These are phyloP conservation scores for Talaromyces adpressus DNA, from an alignment of 495 filamentous ascomycete genomes.

Conservation along the genomic window DNA sequence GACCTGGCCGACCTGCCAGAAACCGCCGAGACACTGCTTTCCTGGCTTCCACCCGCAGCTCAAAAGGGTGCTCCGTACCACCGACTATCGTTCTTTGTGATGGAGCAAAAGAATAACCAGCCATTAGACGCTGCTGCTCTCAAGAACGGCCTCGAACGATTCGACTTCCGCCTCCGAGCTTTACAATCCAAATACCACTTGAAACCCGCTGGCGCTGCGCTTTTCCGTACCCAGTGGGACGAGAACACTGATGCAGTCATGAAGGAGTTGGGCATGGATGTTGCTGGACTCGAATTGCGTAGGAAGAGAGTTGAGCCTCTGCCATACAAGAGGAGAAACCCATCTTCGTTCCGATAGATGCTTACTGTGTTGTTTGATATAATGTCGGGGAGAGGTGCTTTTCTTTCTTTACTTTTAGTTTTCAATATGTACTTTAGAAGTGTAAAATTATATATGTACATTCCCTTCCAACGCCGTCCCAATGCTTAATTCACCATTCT, in stretches of 20 bases:
- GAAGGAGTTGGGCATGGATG: constrained; percentile 64
- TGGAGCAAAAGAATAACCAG: constrained; percentile 63
- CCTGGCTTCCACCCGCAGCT: constrained; percentile 78
- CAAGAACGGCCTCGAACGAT: constrained; percentile 45
- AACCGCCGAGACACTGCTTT: constrained; percentile 59
- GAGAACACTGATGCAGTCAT: constrained; percentile 79
- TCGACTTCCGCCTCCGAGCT: constrained; percentile 63
- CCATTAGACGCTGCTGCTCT: constrained; percentile 53
- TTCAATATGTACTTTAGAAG: constrained; percentile 9
- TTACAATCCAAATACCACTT: constrained; percentile 63
- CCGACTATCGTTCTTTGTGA: constrained; percentile 72
- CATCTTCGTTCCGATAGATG: constrained; percentile 33
- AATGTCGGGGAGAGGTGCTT: neutral
- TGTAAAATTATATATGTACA: constrained; percentile 8
- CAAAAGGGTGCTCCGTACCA: constrained; percentile 92
- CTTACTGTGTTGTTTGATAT: neutral
- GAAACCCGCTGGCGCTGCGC: constrained; percentile 67
- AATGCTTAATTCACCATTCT: neutral
- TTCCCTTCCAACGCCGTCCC: neutral
- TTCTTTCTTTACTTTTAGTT: neutral
- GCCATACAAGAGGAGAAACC: constrained; percentile 49
- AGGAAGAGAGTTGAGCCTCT: constrained; percentile 57
- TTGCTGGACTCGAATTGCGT: constrained; percentile 78
- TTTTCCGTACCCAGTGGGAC: constrained; percentile 91
- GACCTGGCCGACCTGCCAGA: constrained; percentile 43